These are phyloP conservation scores for Pythium sukuiense DNA, from an alignment of 352 stramenopile species.

Conservation along the genomic window DNA sequence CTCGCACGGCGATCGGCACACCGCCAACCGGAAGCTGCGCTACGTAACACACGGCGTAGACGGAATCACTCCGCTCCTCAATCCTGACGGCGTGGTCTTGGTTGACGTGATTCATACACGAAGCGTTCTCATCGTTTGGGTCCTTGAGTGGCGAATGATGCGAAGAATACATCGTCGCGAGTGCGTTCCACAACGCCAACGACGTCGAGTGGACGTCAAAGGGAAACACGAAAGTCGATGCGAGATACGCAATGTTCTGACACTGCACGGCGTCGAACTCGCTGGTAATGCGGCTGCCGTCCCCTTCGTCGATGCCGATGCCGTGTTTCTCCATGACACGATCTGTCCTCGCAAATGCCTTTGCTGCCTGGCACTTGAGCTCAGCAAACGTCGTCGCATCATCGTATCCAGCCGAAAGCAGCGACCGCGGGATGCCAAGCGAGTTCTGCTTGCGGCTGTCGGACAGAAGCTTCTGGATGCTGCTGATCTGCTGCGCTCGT, in stretches of 20 bases:
- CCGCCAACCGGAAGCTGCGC: neutral
- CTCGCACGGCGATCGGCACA: neutral
- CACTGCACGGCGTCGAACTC: neutral
- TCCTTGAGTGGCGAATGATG: neutral
- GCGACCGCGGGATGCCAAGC: neutral
- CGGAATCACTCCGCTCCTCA: neutral
- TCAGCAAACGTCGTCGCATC: neutral
- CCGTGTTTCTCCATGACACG: neutral
- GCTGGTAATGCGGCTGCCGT: neutral
- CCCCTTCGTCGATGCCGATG: neutral
- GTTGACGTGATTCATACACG: neutral
- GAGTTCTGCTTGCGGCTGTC: neutral
- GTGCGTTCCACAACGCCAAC: neutral
- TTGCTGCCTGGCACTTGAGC: neutral
- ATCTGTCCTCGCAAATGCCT: neutral
- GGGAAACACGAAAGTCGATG: neutral
- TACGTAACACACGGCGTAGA: neutral
- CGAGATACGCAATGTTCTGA: neutral
- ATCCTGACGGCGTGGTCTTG: neutral
- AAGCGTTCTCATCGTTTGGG: neutral
- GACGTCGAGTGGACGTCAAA: neutral
- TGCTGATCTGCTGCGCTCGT: neutral
- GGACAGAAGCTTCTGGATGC: neutral
- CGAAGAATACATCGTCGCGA: neutral
- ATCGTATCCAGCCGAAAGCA: neutral